Percentiles rank a stretch among this genome's conserved stretches.
Evolutionary conservation across 2,329 filamentous ascomycete genomes (phyloP).

Genomic region (Cladosporium sp.): DNA sequence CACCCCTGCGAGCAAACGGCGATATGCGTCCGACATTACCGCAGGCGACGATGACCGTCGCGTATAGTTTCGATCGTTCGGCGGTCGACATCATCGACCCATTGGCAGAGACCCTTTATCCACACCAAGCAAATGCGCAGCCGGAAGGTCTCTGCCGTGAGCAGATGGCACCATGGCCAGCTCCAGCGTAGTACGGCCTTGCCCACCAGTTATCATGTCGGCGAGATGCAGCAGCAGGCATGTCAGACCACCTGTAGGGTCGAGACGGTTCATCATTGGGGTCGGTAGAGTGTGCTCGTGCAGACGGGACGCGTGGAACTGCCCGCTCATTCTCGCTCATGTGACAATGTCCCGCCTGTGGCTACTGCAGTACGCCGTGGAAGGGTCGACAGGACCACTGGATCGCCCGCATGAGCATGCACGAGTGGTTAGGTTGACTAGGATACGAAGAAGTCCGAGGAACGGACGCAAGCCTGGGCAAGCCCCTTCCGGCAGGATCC

Average conservation of each 20-base stretch:
- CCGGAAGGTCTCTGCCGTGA: slow-evolving; percentile 5
- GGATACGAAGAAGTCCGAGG: slow-evolving; percentile 20
- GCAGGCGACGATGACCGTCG: not conserved
- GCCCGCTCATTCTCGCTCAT: slow-evolving; percentile 35
- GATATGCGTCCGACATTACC: slow-evolving; percentile 2
- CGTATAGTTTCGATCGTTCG: slow-evolving; percentile 9
- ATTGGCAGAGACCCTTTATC: slow-evolving; percentile 1
- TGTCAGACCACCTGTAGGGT: slow-evolving; percentile 17
- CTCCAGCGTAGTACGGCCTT: slow-evolving; percentile 19
- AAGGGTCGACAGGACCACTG: slow-evolving; percentile 41
- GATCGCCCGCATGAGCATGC: slow-evolving; percentile 37
- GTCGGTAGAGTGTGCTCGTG: slow-evolving; percentile 12
- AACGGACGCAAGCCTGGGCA: slow-evolving; percentile 34
- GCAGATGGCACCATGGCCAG: not conserved
- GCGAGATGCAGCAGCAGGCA: slow-evolving; percentile 36
- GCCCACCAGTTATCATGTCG: slow-evolving; percentile 48
- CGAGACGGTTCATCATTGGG: slow-evolving; percentile 11
- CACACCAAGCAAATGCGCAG: slow-evolving; percentile 21
- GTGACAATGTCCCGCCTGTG: slow-evolving; percentile 35
- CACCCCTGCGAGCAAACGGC: not conserved
- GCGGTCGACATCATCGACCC: not conserved
- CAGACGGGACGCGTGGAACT: slow-evolving; percentile 23
- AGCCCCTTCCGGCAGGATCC: slow-evolving; percentile 28
- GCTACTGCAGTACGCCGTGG: slow-evolving; percentile 38
- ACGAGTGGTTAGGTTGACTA: slow-evolving; percentile 14